Conservation (phyloP, 2,329 filamentous ascomycete species). For the Microsporum audouinii region DNA sequence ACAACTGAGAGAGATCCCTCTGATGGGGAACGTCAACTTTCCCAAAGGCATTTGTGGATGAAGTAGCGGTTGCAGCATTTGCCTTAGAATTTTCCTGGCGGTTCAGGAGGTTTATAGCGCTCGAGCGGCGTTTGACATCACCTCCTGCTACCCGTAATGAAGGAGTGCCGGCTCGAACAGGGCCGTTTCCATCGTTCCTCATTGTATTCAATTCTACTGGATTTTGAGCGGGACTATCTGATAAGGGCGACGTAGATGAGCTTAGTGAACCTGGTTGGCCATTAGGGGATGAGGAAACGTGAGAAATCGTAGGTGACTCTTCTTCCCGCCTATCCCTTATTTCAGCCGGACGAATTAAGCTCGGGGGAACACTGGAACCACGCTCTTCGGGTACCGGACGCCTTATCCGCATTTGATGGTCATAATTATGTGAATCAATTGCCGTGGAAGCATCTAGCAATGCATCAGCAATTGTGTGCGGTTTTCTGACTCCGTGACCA, state of each 20-base stretch:
- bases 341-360: conserved; percentile 14
- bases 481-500: conserved; percentile 32
- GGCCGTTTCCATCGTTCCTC: conserved; percentile 9
- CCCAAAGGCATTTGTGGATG: conserved; percentile 53
- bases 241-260: conserved; percentile 24
- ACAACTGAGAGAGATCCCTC: conserved; percentile 23
- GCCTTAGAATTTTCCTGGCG: conserved; percentile 49
- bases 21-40: conserved; percentile 47
- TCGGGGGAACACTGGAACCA: conserved; percentile 18
- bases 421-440: conserved; percentile 54
- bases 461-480: conserved; percentile 79
- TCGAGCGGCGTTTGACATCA: conserved; percentile 35
- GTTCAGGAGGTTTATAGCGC: conserved; percentile 50
- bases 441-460: conserved; percentile 84
- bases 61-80: conserved; percentile 53
- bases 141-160: conserved; percentile 16
- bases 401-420: conserved; percentile 33
- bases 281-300: conserved; percentile 28
- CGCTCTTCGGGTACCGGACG: conserved; percentile 32
- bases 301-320: conserved; percentile 17
- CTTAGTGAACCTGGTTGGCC: conserved; percentile 22
- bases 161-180: conserved; percentile 19
- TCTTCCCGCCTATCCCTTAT: not conserved
- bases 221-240: conserved; percentile 20
- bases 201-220: conserved; percentile 22